phyloP scores from a whole-genome alignment of 208 protist genomes.

The Wallacemonas sp. region DNA sequence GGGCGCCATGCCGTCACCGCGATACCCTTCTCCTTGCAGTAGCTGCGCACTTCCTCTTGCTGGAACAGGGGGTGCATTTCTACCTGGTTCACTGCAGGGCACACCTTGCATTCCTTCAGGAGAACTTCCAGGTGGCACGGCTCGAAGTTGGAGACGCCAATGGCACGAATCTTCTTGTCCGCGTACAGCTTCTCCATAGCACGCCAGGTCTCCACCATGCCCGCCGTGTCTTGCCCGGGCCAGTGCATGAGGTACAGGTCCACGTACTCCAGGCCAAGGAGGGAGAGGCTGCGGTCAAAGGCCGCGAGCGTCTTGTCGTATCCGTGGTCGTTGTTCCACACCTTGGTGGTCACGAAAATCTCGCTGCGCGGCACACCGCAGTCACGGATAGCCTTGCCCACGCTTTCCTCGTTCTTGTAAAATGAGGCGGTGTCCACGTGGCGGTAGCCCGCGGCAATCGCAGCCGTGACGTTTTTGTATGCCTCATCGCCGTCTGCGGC shows the following conservation, averaged over 20 bases:
- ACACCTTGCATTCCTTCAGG: slow-evolving; percentile 60
- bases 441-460: slow-evolving; percentile 75
- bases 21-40: slow-evolving; percentile 74
- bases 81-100: slow-evolving; percentile 90
- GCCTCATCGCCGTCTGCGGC: slow-evolving; percentile 45
- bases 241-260: slow-evolving; percentile 97
- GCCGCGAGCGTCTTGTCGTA: slow-evolving; percentile 65
- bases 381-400: slow-evolving; percentile 54
- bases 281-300: slow-evolving; percentile 68
- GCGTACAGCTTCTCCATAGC: slow-evolving; percentile 68
- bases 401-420: slow-evolving; percentile 83
- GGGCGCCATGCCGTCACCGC: slow-evolving; percentile 83
- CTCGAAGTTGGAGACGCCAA: slow-evolving; percentile 93
- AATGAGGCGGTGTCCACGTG: slow-evolving; percentile 85
- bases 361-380: slow-evolving; percentile 78
- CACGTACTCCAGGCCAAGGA: slow-evolving; percentile 92
- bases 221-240: slow-evolving; percentile 64
- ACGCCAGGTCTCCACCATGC: slow-evolving; percentile 58
- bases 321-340: slow-evolving; percentile 74
- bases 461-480: slow-evolving; percentile 41
- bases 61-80: slow-evolving; percentile 88
- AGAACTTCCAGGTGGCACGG: slow-evolving; percentile 52
- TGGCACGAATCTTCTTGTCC: slow-evolving; percentile 74
- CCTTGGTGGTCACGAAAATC: slow-evolving; percentile 90
- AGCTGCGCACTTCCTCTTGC: slow-evolving; percentile 57